phyloP scores from a whole-genome alignment of 345 rosid species.

The Diplotaxis tenuifolia region DNA sequence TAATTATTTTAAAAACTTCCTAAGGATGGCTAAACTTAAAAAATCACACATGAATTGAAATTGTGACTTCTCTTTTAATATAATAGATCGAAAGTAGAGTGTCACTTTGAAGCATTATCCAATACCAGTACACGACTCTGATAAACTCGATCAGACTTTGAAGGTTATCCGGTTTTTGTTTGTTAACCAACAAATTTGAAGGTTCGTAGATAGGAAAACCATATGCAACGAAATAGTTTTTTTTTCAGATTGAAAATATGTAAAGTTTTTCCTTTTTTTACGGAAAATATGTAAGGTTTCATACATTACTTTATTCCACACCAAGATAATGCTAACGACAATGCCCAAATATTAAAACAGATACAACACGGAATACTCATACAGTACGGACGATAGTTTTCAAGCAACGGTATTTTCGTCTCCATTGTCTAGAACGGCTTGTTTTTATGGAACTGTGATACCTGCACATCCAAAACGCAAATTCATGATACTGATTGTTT shows the following conservation, averaged over 20 bases:
- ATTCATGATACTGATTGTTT: not conserved
- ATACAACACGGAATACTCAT: not conserved
- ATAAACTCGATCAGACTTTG: no score
- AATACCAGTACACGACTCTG: no score
- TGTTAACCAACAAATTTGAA: no score
- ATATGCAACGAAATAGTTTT: not conserved
- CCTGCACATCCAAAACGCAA: not conserved
- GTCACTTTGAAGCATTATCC: no score
- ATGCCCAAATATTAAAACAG: not conserved
- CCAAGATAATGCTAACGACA: not conserved
- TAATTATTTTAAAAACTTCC: no score
- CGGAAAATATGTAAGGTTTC: not conserved
- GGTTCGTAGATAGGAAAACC: no score
- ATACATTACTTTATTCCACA: not conserved
- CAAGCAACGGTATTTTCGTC: not conserved
- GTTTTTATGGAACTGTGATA: not conserved
- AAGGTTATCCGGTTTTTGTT: no score
- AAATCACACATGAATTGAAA: no score
- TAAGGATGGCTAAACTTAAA: no score
- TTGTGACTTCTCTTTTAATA: no score
- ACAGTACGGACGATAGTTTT: not conserved
- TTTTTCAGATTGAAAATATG: not conserved
- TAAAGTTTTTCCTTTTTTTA: no score
- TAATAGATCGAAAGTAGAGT: no score
- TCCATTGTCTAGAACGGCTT: not conserved